Percentiles rank a stretch among this genome's conserved stretches.
Conservation (phyloP, 345 rosid species). For the Populus deltoides region DNA sequence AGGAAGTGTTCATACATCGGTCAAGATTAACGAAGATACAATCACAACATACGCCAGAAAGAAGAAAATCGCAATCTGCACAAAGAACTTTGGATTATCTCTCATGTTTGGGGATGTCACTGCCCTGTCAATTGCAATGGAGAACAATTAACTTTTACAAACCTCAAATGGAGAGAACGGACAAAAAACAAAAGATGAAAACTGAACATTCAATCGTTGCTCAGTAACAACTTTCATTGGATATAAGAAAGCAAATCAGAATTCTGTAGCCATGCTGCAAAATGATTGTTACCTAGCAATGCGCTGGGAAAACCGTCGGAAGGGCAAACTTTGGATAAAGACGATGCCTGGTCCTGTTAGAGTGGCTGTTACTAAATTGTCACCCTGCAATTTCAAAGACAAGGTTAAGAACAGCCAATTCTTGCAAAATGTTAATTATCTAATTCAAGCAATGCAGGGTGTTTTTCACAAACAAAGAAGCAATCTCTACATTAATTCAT, state of each 20-base stretch:
- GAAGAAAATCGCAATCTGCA: slow-evolving; percentile 83
- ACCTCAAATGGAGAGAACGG: neutral
- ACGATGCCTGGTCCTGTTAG: slow-evolving; percentile 98
- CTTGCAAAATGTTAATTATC: neutral
- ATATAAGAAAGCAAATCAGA: neutral
- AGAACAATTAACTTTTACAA: neutral
- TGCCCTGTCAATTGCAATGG: slow-evolving; percentile 54
- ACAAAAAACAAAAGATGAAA: too few relatives aligned
- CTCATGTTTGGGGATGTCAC: slow-evolving; percentile 99
- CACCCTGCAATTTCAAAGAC: slow-evolving; percentile 59
- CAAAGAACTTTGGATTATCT: slow-evolving; percentile 85
- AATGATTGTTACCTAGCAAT: slow-evolving; percentile 65
- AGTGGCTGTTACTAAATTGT: slow-evolving; percentile 72
- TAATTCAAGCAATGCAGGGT: neutral
- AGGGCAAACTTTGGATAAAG: slow-evolving; percentile 94
- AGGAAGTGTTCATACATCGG: slow-evolving; percentile 57
- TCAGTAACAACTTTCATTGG: neutral
- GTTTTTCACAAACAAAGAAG: neutral
- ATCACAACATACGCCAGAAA: slow-evolving; percentile 93
- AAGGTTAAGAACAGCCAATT: neutral
- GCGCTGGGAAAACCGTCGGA: slow-evolving; percentile 81
- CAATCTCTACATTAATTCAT: neutral
- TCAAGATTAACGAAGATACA: slow-evolving; percentile 89
- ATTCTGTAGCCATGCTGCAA: neutral
- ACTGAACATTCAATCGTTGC: neutral